These are phyloP conservation scores for Aspergillus viridinutans DNA, from an alignment of 2,329 filamentous ascomycete species.

Conservation along the genomic window DNA sequence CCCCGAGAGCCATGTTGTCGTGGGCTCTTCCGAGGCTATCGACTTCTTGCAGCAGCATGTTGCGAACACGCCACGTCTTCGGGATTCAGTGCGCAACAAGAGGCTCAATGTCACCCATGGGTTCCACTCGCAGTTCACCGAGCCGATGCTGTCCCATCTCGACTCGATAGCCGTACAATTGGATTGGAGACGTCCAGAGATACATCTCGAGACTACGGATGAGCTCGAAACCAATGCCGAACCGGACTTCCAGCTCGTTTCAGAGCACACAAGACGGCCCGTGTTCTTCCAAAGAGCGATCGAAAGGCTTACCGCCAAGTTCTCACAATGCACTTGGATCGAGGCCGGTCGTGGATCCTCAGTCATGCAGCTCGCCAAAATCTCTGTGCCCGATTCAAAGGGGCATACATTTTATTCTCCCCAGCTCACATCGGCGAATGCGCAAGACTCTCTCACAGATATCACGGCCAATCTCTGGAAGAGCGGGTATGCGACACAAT, in stretches of 20 bases:
- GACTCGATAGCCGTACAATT: neutral
- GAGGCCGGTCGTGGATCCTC: neutral
- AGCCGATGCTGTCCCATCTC: neutral
- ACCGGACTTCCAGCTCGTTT: too few relatives aligned
- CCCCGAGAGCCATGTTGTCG: neutral
- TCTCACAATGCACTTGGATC: neutral
- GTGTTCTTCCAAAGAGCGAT: neutral
- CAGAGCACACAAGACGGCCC: too few relatives aligned
- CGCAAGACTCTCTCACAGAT: neutral
- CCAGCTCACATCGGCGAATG: neutral
- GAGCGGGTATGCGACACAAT: neutral
- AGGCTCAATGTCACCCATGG: neutral
- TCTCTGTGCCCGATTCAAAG: too few relatives aligned
- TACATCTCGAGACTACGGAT: neutral
- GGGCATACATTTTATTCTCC: too few relatives aligned
- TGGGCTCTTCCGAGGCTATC: neutral
- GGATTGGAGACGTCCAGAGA: neutral
- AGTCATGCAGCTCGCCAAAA: neutral
- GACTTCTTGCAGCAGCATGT: neutral
- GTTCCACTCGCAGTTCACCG: neutral
- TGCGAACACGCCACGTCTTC: neutral
- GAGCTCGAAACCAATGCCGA: too few relatives aligned
- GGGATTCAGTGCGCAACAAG: neutral
- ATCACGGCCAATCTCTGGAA: neutral
- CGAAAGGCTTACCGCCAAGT: neutral